Evolutionary conservation across 345 rosid genomes (phyloP).

Genomic region (Triadica sebifera): DNA sequence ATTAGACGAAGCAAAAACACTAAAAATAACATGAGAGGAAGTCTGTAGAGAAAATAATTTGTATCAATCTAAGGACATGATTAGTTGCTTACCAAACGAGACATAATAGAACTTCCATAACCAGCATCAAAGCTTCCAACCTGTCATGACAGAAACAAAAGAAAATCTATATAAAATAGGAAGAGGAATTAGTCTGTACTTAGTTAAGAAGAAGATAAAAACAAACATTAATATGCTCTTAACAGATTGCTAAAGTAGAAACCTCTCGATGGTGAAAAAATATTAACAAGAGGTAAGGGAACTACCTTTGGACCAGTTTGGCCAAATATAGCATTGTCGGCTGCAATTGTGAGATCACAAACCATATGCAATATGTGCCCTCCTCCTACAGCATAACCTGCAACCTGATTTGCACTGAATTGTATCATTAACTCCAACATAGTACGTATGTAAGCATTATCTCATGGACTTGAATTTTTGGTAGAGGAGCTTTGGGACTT

Average conservation of each 20-base stretch:
- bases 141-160: slow-evolving; percentile 30
- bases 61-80: background rate
- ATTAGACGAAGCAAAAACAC: background rate
- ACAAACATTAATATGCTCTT: background rate
- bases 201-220: background rate
- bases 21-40: background rate
- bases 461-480: background rate
- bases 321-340: slow-evolving; percentile 85
- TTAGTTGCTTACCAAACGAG: slow-evolving; percentile 68
- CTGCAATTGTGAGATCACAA: slow-evolving; percentile 91
- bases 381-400: slow-evolving; percentile 97
- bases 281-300: too few species aligned
- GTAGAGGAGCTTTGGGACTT: background rate
- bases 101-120: slow-evolving; percentile 94
- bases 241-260: background rate
- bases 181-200: background rate
- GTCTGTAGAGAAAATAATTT: background rate
- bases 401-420: slow-evolving; percentile 52
- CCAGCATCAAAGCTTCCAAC: slow-evolving; percentile 99
- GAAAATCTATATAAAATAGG: background rate
- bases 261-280: background rate
- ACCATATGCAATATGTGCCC: slow-evolving; percentile 94
- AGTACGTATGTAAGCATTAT: background rate
- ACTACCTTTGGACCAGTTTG: slow-evolving; percentile 97
- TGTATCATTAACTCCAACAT: slow-evolving; percentile 4